These are phyloP conservation scores for Scedosporium aurantiacum DNA, from an alignment of 2,329 filamentous ascomycete genomes.

Conservation along the genomic window DNA sequence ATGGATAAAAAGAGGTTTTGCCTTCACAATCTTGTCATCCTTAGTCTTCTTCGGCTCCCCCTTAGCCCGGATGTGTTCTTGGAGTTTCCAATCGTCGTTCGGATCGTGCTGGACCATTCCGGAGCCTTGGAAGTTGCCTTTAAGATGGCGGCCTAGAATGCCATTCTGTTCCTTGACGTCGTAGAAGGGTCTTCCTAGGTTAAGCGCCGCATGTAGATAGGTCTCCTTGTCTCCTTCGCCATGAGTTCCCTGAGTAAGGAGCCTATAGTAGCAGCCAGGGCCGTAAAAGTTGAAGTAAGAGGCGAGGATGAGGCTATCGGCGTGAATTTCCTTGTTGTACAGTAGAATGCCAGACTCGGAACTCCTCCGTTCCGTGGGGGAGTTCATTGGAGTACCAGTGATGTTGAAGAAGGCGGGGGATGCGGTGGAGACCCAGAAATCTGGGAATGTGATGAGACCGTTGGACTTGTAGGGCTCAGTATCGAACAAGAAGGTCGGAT, in stretches of 20 bases:
- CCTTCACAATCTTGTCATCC: constrained; percentile 9
- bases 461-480: constrained; percentile 37
- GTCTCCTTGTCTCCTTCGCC: constrained; percentile 39
- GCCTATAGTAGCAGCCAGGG: constrained; percentile 36
- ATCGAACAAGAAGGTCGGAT: constrained; percentile 32
- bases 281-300: constrained; percentile 46
- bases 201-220: constrained; percentile 31
- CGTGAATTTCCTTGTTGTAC: constrained; percentile 35
- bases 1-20: constrained; percentile 23
- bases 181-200: constrained; percentile 27
- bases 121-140: constrained; percentile 14
- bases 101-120: constrained; percentile 22
- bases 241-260: constrained; percentile 30
- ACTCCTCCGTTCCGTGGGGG: constrained; percentile 20
- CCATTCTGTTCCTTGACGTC: constrained; percentile 22
- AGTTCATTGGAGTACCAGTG: constrained; percentile 21
- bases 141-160: constrained; percentile 21
- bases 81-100: constrained; percentile 16
- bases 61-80: constrained; percentile 9
- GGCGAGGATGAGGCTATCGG: constrained; percentile 33
- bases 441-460: constrained; percentile 47
- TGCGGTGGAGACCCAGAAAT: constrained; percentile 35
- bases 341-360: constrained; percentile 38
- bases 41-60: constrained; percentile 9
- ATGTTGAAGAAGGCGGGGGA: constrained; percentile 34